Percentiles rank a stretch among this genome's conserved stretches.
These are phyloP conservation scores for Pestalotiopsis sp. DNA, from an alignment of 2,329 filamentous ascomycete species.

Conservation along the genomic window DNA sequence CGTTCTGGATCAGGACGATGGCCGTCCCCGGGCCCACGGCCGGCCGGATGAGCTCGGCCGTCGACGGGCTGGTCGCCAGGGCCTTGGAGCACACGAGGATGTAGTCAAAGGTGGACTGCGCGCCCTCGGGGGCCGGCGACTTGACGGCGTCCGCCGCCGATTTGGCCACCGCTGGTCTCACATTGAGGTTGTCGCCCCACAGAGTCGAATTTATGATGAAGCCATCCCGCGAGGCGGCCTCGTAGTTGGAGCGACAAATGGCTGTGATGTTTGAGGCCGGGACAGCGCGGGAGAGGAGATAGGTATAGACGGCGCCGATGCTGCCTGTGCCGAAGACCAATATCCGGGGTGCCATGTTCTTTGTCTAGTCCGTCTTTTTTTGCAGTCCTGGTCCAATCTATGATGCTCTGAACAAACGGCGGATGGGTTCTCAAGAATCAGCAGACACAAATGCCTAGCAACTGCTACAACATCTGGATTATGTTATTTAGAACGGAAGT, in stretches of 20 bases:
- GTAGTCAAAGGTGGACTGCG: conserved; percentile 25
- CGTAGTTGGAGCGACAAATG: conserved; percentile 32
- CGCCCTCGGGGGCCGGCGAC: neutral
- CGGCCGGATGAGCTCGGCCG: conserved; percentile 27
- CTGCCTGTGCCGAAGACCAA: conserved; percentile 35
- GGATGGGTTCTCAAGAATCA: too few relatives aligned
- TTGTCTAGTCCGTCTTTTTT: neutral
- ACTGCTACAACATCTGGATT: too few relatives aligned
- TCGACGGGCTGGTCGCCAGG: conserved; percentile 23
- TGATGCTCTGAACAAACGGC: too few relatives aligned
- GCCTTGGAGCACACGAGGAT: conserved; percentile 28
- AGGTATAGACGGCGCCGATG: conserved; percentile 29
- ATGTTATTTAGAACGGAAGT: too few relatives aligned
- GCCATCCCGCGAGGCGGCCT: conserved; percentile 24
- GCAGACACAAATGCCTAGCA: too few relatives aligned
- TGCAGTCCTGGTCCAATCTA: neutral
- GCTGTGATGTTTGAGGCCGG: conserved; percentile 26
- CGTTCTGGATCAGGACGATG: conserved; percentile 59
- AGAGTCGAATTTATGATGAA: conserved; percentile 30
- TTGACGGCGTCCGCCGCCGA: conserved; percentile 30
- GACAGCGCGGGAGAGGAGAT: conserved; percentile 23
- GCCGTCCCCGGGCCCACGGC: conserved; percentile 35
- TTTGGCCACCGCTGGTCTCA: conserved; percentile 25
- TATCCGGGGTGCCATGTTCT: conserved; percentile 20
- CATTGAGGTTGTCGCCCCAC: conserved; percentile 28